phyloP scores from a whole-genome alignment of 2,329 filamentous ascomycete species.

The Epichloe sp. region DNA sequence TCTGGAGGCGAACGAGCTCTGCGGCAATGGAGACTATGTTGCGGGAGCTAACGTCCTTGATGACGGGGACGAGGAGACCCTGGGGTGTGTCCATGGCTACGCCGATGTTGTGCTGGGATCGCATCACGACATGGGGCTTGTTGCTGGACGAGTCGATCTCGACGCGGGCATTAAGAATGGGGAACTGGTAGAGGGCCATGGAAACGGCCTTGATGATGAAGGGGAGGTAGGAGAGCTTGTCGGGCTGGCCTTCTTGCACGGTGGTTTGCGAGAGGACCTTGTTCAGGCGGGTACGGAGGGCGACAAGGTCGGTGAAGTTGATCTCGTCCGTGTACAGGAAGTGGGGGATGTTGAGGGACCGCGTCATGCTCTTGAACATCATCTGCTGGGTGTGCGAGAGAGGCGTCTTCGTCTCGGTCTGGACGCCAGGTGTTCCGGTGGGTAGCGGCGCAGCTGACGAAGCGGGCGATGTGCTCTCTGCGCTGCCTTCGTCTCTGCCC shows the following conservation, averaged over 20 bases:
- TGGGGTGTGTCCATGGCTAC: conserved; percentile 87
- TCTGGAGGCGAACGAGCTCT: conserved; percentile 62
- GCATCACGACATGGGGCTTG: conserved; percentile 66
- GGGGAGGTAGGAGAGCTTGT: conserved; percentile 76
- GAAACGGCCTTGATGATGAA: conserved; percentile 96
- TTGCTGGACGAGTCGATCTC: conserved; percentile 57
- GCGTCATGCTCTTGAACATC: conserved; percentile 98
- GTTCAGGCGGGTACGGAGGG: conserved; percentile 65
- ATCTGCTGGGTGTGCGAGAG: conserved; percentile 71
- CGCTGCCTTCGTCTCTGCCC: conserved; percentile 27
- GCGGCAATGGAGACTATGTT: conserved; percentile 67
- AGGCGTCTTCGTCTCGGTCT: conserved; percentile 54
- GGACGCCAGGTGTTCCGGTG: conserved; percentile 23
- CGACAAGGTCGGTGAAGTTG: conserved; percentile 62
- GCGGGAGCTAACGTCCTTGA: conserved; percentile 66
- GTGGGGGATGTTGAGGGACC: conserved; percentile 80
- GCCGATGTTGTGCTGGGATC: conserved; percentile 84
- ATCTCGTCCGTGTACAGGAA: conserved; percentile 91
- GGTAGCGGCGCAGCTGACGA: conserved; percentile 11
- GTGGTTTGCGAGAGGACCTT: conserved; percentile 30
- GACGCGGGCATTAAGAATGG: conserved; percentile 76
- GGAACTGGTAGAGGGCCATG: conserved; percentile 66
- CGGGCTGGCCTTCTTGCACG: conserved; percentile 34
- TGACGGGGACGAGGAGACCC: conserved; percentile 82
- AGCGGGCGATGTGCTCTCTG: conserved; percentile 11